Conservation (phyloP, 495 filamentous ascomycete genomes). For the Hypomontagnella monticulosa region DNA sequence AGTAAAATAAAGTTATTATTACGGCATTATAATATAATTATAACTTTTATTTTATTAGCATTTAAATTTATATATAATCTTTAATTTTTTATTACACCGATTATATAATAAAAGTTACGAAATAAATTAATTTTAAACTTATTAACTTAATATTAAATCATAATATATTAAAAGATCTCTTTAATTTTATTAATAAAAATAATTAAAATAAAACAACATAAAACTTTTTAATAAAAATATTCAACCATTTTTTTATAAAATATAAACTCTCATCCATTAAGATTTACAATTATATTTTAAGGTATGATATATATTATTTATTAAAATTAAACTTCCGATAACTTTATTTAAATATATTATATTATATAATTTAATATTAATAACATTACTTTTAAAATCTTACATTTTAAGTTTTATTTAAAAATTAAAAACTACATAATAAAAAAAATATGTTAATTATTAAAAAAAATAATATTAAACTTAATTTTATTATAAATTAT, state of each 20-base stretch:
- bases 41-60: neutral
- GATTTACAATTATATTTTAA: slow-evolving; percentile 3
- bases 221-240: slow-evolving; percentile 4
- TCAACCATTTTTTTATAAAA: neutral
- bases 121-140: neutral
- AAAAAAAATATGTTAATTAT: neutral
- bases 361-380: neutral
- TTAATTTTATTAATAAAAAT: slow-evolving; percentile 2
- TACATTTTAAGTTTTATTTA: neutral
- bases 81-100: neutral
- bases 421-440: neutral
- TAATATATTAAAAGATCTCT: neutral
- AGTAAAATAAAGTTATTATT: neutral
- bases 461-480: too few species aligned
- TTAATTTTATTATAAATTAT: too few species aligned
- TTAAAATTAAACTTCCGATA: neutral
- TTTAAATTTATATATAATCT: neutral
- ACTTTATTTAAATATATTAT: neutral
- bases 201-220: neutral
- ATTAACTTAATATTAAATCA: neutral
- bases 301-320: neutral
- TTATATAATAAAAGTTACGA: neutral
- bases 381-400: neutral
- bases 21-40: neutral
- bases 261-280: neutral